Evolutionary conservation across 2,329 filamentous ascomycete genomes (phyloP).

Genomic region (Paecilomyces sp.): DNA sequence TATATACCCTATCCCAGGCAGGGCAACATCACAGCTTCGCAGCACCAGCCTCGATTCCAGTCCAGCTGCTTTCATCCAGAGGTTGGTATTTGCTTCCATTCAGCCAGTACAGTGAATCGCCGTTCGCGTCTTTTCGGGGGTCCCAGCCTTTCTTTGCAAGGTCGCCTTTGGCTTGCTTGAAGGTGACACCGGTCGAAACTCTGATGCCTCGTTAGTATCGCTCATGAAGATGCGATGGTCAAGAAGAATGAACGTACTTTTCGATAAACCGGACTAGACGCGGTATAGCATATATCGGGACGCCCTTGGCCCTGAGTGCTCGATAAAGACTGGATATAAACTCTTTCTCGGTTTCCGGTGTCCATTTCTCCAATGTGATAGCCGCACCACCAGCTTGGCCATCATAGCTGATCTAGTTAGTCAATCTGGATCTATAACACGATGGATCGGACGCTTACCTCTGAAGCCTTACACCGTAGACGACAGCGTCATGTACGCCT

Average conservation of each 20-base stretch:
- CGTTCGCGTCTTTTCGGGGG: constrained; percentile 20
- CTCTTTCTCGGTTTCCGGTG: constrained; percentile 17
- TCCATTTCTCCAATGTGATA: constrained; percentile 34
- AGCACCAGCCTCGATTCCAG: constrained; percentile 32
- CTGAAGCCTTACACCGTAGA: constrained; percentile 37
- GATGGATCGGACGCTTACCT: constrained; percentile 19
- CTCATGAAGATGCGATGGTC: neutral
- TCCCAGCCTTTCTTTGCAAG: constrained; percentile 38
- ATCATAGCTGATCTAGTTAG: constrained; percentile 31
- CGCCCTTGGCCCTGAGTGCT: constrained; percentile 35
- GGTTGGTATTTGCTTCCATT: constrained; percentile 33
- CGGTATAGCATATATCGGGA: constrained; percentile 41
- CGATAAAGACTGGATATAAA: constrained; percentile 34
- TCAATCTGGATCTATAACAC: neutral
- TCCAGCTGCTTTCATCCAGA: constrained; percentile 33
- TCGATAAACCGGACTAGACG: constrained; percentile 40
- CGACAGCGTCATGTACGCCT: constrained; percentile 37
- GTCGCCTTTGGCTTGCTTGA: constrained; percentile 43
- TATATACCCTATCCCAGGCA: neutral
- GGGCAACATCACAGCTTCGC: constrained; percentile 34
- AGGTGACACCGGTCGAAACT: constrained; percentile 42
- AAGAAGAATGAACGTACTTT: constrained; percentile 26
- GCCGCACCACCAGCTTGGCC: constrained; percentile 43
- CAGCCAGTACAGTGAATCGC: constrained; percentile 39
- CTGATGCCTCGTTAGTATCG: constrained; percentile 6